Base-by-base conservation (phyloP, 1,139 yeast species). In the Candida neerlandica region DNA sequence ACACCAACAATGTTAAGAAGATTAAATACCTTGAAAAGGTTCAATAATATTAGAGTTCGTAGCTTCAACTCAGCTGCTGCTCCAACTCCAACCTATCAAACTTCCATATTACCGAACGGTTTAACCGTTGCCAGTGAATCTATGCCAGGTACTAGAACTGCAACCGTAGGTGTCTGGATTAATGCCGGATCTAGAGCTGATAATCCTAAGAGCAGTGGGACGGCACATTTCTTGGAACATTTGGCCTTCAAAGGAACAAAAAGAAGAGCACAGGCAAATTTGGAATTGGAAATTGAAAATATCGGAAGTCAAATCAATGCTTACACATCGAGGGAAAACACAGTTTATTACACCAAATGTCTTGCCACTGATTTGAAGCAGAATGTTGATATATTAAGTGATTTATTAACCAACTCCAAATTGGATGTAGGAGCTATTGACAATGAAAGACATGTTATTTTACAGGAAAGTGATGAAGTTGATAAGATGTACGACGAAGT, bases 161-260 rank as follows among this genome's bases (percentile, higher is more conserved):
- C 99, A 55, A 94, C 99, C 2, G 97, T 95, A 11, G 99, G 98
- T 1, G 94, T 94, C 44, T 87, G 92, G 91, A 92, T 94, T 56
- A 97, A 95, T 68, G 97, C 99, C 43, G 99, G 99, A 1, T 92
- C 98, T 1, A 80, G 99, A 55, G 98, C 98, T 2, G 99, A 94
- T 70, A 87, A 85, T 62, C 82, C 85, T 46, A 81, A 80, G 64
- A 90, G 91, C 60, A 78, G 83, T 51, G 99, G 99, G 43, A 92
- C 98, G 11, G 99, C 99, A 0, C 99, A 94, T 70, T 94, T 94
- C 65, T 74, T 94, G 51, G 99, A 94, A 69, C 99, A 94, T 70
- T 76, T 94, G 61, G 96, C 98, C 3, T 94, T 94, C 74, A 94
- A 94, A 71, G 99, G 99, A 32, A 94, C 99, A 14, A 71, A 79